Percentiles rank a stretch among this genome's conserved stretches.
These are phyloP conservation scores for Plenodomus tracheiphilus DNA, from an alignment of 2,329 filamentous ascomycete genomes.

Conservation along the genomic window DNA sequence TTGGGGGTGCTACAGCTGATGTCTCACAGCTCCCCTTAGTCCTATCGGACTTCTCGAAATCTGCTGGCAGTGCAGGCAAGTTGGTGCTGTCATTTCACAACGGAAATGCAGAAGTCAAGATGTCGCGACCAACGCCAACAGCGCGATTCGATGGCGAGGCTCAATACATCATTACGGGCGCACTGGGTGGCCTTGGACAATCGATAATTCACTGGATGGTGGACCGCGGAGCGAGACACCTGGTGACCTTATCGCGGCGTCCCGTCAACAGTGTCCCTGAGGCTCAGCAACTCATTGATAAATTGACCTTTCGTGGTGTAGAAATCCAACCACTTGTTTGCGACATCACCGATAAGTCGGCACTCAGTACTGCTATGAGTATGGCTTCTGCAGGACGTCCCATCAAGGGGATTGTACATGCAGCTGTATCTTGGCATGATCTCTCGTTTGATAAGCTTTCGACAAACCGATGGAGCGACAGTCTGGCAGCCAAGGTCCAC, in stretches of 20 bases:
- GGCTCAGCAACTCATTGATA: neutral
- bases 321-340: conserved; percentile 1
- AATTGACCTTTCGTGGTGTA: neutral
- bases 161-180: conserved; percentile 21
- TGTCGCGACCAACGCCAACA: conserved; percentile 1
- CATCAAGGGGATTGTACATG: conserved; percentile 19
- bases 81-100: conserved; percentile 15
- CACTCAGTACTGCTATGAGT: conserved; percentile 4
- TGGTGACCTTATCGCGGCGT: conserved; percentile 13
- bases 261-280: neutral
- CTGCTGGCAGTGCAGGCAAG: conserved; percentile 7
- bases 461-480: conserved; percentile 1
- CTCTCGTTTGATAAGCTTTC: conserved; percentile 8
- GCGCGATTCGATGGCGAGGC: conserved; percentile 13
- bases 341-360: conserved; percentile 8
- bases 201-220: conserved; percentile 20
- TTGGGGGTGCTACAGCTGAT: too few relatives aligned
- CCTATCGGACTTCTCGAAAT: too few relatives aligned
- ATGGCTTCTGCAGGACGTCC: neutral
- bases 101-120: too few relatives aligned
- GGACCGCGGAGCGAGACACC: conserved; percentile 17
- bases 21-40: too few relatives aligned
- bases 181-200: conserved; percentile 24
- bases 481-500: conserved; percentile 25
- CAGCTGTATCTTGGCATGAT: conserved; percentile 10